Base-by-base conservation (phyloP, 2,329 filamentous ascomycete species). In the Cryphonectria parasitica region DNA sequence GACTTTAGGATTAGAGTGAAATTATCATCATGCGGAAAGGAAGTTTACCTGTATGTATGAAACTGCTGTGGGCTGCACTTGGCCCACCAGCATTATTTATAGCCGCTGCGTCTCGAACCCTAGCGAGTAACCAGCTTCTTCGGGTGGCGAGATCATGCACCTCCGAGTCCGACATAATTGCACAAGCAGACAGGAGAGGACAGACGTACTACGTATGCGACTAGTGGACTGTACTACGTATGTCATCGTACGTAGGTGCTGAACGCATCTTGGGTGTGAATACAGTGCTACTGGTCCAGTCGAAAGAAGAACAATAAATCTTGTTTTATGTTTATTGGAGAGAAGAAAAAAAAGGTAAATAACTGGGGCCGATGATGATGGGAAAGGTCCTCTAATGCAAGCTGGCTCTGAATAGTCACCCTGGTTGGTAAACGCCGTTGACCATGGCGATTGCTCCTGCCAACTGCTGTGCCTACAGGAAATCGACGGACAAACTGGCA, bases 61-160 rank as follows among this genome's bases (percentile, higher is more conserved):
- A 31, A 58, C 54, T 58, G 13, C 36, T 39, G 36, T 39, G 36
- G n/a, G 54, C 25, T 28, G 54, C 25, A 56, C 25, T 31, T 56
- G 25, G 54, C 25, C 54, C 54, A 31, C 54, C 25, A 2, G 54
- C 54, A 34, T 49, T 49, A n/a, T 49, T 49, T 49, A 49, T 31
- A 58, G 54, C 54, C 25, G 54, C 45, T 49, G 45, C 22, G 45
- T 49, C 45, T 31, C 28, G 25, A 28, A 7, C 52, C 52, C 52
- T 56, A 25, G 52, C n/a, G 11, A 17, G 52, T 0, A 11, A 17
- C 25, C 54, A 31, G 25, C 45, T n/a, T 19, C 45, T 49, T 49
- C 45, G 45, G 45, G 45, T 22, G 45, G 22, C 54, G 54, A 58
- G 54, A 58, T 58, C 28, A 58, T 58, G 54, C 54, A 58, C 54